Evolutionary conservation across 1,139 yeast genomes (phyloP), one percentile per base, ranked within the genome.

Genomic region (Magnusiomyces paraingens): DNA sequence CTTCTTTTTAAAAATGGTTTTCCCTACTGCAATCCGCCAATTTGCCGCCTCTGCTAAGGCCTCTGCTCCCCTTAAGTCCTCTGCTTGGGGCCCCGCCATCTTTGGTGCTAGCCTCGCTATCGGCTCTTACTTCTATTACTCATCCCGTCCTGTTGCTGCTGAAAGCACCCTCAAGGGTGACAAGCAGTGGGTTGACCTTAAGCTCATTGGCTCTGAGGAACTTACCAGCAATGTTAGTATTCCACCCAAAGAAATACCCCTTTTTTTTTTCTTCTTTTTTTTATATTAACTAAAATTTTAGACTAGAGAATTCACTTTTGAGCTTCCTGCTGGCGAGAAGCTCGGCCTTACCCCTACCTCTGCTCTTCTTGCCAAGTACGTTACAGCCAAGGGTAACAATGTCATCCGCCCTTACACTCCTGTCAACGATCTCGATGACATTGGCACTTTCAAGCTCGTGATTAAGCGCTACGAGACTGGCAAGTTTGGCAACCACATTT

Each of bases 371-470:
- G 80, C 95, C 69, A 90, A 90, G 75, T 89, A 75, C 61, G 58
- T 61, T 62, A 85, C 93, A 55, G 80, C 82, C 57, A 89, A 89
- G 75, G 98, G 97, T 62, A 82, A 77, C 73, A 83, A 84, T 66
- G 96, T 93, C 56, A 78, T 94, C 61, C 86, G 99, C 76, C 99
- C 99, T 49, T 94, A 94, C 78, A 94, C 99, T 41, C 99, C 99
- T 56, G 78, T 84, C 54, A 80, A 88, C 39, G 89, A 86, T 65
- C 75, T 79, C 53, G 82, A 81, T 54, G 77, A 78, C 58, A 78
- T 78, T 69, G 99, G 99, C 53, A 70, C 79, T 55, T 76, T 94
- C 66, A 90, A 88, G 59, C 80, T 94, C 63, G 80, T 91, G 59
- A 77, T 94, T 70, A 94, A 94, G 79, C 81, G 78, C 60, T 94